phyloP scores from a whole-genome alignment of 495 filamentous ascomycete species.

The Penicillium longicatenatum region DNA sequence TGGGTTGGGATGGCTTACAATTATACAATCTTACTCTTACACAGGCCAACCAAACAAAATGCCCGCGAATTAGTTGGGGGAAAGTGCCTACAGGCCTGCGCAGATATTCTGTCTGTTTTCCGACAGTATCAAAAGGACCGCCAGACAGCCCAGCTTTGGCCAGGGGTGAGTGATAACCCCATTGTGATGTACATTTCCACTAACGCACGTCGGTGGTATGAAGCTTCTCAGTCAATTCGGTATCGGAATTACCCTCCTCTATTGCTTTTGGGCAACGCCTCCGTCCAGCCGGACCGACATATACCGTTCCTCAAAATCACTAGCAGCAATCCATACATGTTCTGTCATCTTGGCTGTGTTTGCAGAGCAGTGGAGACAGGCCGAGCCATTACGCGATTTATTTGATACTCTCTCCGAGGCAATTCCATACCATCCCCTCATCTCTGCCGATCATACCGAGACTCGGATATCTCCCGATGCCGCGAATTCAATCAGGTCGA shows the following conservation, averaged over 20 bases:
- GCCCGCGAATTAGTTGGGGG: constrained; percentile 14
- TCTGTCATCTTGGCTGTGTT: constrained; percentile 22
- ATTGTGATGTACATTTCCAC: not conserved
- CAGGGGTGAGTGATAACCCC: constrained; percentile 17
- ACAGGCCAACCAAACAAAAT: constrained; percentile 21
- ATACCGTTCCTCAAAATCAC: constrained; percentile 11
- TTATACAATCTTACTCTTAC: constrained; percentile 20
- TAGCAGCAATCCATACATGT: constrained; percentile 19
- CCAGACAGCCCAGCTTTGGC: constrained; percentile 27
- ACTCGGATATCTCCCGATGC: not conserved
- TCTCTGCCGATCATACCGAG: not conserved
- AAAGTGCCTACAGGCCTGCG: constrained; percentile 16
- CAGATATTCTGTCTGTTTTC: constrained; percentile 21
- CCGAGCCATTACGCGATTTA: constrained; percentile 24
- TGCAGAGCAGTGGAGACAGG: constrained; percentile 23
- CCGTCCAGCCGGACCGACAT: constrained; percentile 4
- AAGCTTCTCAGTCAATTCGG: constrained; percentile 27
- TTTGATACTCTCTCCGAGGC: constrained; percentile 21
- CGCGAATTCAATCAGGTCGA: constrained; percentile 9
- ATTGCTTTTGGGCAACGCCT: constrained; percentile 29
- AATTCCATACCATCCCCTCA: constrained; percentile 1
- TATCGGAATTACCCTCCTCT: constrained; percentile 23
- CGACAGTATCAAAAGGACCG: constrained; percentile 25
- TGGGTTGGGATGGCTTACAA: constrained; percentile 31
- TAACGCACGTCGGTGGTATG: not conserved